Percentiles rank a stretch among this genome's conserved stretches.
Conservation (phyloP, 352 stramenopile genomes). For the Plasmopara muralis region DNA sequence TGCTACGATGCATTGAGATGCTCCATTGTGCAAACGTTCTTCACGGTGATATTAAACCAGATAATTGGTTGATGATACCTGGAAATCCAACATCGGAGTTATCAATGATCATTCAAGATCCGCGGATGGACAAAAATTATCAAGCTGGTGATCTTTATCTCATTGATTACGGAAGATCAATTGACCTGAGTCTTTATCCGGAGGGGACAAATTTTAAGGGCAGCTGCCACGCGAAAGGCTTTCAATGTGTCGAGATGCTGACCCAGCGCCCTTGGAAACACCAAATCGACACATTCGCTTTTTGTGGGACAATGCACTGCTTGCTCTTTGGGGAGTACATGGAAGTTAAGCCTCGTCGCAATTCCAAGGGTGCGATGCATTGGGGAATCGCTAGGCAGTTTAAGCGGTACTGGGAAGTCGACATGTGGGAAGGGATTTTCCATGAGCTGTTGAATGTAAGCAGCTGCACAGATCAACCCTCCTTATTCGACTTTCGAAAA, state of each 20-base stretch:
- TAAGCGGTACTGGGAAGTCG: conserved; percentile 76
- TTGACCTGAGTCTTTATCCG: conserved; percentile 62
- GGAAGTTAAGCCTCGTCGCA: conserved; percentile 38
- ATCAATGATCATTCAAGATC: conserved; percentile 9
- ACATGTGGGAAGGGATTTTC: conserved; percentile 72
- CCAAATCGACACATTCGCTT: conserved; percentile 82
- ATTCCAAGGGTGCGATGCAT: conserved; percentile 14
- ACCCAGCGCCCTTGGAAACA: conserved; percentile 63
- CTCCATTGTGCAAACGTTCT: conserved; percentile 60
- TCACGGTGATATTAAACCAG: conserved; percentile 82
- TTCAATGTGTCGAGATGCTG: conserved; percentile 83
- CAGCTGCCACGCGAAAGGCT: conserved; percentile 79
- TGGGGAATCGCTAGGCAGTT: conserved; percentile 54
- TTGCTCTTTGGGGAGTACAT: conserved; percentile 86
- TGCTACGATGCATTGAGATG: conserved; percentile 63
- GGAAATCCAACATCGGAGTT: conserved; percentile 17
- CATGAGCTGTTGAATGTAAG: conserved; percentile 62
- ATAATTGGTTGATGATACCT: conserved; percentile 75
- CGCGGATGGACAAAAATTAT: conserved; percentile 12
- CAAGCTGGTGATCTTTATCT: conserved; percentile 49
- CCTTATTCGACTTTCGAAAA: conserved; percentile 33
- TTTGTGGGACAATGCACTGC: conserved; percentile 69
- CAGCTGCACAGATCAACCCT: conserved; percentile 61
- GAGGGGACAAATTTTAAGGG: conserved; percentile 49
- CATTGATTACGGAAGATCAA: conserved; percentile 82